Evolutionary conservation across 352 stramenopile genomes (phyloP), one percentile per base, ranked within the genome.

Genomic region (Globisporangium orthogonon): DNA sequence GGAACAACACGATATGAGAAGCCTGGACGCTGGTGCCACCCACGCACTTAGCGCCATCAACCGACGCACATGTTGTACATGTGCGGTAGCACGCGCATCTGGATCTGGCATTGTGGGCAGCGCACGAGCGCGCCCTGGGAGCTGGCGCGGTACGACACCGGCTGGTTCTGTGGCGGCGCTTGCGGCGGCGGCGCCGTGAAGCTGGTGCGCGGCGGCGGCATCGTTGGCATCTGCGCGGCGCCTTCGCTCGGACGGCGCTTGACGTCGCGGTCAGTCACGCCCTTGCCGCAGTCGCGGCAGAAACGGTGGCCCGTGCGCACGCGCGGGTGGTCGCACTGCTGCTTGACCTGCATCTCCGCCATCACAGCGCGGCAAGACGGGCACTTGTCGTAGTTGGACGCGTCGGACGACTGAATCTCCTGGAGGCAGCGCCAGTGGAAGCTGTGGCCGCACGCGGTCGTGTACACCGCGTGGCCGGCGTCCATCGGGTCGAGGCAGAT

Each of bases 61-160:
- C 23, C 15, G 9, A 77, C 78, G 40, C 83, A 92, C 83, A 94
- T 90, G 76, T 94, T 94, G 64, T 92, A 94, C 84, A 94, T 94
- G 61, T 94, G 79, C 7, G 84, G 84, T 2, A 94, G 71, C 49
- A 94, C 84, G 18, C 84, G 79, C 82, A 94, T 91, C 60, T 94
- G 81, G 59, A 94, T 92, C 39, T 91, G 84, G 56, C 84, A 94
- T 58, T 91, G 79, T 10, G 84, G 84, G 61, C 84, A 94, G 23
- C 80, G 81, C 52, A 94, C 84, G 39, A 94, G 77, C 23, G 84
- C 84, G n/a, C 84, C 84, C 50, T 94, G 80, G n/a, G 78, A 86
- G 50, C 78, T 86, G 10, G 79, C 82, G 33, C 84, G 76, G 52
- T 92, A 94, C 2, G 84, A 92, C 29, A 85, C 71, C 2, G 77